A percentile compares a stretch with the other conserved stretches of the same genome.
Evolutionary conservation across 2,329 filamentous ascomycete genomes (phyloP).

Genomic region (Trichoderma afroharzianum): DNA sequence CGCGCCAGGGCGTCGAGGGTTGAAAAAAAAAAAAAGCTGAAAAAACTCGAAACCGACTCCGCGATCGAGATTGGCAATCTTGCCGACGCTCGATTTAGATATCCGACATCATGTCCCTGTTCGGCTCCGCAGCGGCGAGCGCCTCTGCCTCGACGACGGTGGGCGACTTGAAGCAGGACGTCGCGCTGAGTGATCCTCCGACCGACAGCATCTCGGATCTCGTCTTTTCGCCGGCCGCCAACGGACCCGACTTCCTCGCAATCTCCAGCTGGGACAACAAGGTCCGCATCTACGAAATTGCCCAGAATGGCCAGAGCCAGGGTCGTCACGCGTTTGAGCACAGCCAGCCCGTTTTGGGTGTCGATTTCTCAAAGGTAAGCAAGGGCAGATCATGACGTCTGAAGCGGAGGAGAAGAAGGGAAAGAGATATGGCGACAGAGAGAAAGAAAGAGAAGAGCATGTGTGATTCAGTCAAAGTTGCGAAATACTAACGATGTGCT

Average conservation of each 20-base stretch:
- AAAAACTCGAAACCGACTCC: neutral
- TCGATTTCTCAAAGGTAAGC: slow-evolving; percentile 83
- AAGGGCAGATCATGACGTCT: neutral
- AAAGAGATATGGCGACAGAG: neutral
- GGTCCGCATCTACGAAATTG: slow-evolving; percentile 93
- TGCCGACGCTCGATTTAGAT: slow-evolving; percentile 19
- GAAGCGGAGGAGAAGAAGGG: neutral
- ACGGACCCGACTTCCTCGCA: slow-evolving; percentile 69
- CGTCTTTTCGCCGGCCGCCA: slow-evolving; percentile 66
- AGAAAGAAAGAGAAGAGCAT: neutral
- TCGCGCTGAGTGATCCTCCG: slow-evolving; percentile 72
- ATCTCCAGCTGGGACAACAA: slow-evolving; percentile 97
- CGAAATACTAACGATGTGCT: neutral
- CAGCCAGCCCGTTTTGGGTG: slow-evolving; percentile 77
- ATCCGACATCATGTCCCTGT: slow-evolving; percentile 57
- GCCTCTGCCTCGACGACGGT: slow-evolving; percentile 65
- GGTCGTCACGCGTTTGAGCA: slow-evolving; percentile 85
- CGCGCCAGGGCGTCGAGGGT: neutral
- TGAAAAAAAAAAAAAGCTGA: neutral
- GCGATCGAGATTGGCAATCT: neutral
- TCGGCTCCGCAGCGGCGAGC: slow-evolving; percentile 51
- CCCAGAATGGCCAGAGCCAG: slow-evolving; percentile 69
- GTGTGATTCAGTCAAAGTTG: neutral
- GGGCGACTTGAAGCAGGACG: slow-evolving; percentile 87
- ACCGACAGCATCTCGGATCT: slow-evolving; percentile 88